Percentiles rank a stretch among this genome's conserved stretches.
Evolutionary conservation across 768 basidiomycete species (phyloP).

Genomic region (Kwoniella dendrophila): DNA sequence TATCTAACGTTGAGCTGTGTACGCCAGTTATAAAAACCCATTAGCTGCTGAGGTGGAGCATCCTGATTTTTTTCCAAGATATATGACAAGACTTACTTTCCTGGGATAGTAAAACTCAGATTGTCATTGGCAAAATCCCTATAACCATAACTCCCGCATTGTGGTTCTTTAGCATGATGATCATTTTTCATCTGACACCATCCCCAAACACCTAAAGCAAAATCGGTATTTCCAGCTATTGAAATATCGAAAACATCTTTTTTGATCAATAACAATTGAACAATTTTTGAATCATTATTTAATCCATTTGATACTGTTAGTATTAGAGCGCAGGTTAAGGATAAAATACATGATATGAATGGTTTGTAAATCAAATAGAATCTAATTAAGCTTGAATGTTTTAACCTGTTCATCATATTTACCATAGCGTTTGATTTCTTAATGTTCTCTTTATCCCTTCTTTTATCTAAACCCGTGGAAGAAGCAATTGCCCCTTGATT

Average conservation of each 20-base stretch:
- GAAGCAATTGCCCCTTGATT: not conserved
- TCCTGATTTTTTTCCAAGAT: too few species aligned
- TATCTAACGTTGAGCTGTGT: constrained; percentile 21
- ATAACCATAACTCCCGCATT: constrained; percentile 9
- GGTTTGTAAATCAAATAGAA: constrained; percentile 33
- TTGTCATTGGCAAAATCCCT: constrained; percentile 14
- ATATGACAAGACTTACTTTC: constrained; percentile 10
- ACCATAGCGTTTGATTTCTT: not conserved
- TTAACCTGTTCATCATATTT: not conserved
- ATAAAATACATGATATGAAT: constrained; percentile 23
- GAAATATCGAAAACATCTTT: constrained; percentile 31
- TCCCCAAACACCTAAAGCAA: constrained; percentile 33
- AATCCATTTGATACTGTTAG: constrained; percentile 24
- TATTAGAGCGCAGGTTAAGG: constrained; percentile 28
- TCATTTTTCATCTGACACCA: constrained; percentile 36
- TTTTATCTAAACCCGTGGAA: not conserved
- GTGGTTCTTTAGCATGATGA: not conserved
- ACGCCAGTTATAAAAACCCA: not conserved
- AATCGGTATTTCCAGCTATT: constrained; percentile 7
- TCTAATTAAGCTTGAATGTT: not conserved
- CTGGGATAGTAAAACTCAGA: constrained; percentile 7
- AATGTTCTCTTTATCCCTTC: not conserved
- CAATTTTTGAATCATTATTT: constrained; percentile 10
- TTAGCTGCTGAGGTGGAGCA: too few species aligned
- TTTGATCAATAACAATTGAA: constrained; percentile 19